Percentiles rank a stretch among this genome's conserved stretches.
Conservation (phyloP, 768 basidiomycete species). For the Botryobasidium botryosum region DNA sequence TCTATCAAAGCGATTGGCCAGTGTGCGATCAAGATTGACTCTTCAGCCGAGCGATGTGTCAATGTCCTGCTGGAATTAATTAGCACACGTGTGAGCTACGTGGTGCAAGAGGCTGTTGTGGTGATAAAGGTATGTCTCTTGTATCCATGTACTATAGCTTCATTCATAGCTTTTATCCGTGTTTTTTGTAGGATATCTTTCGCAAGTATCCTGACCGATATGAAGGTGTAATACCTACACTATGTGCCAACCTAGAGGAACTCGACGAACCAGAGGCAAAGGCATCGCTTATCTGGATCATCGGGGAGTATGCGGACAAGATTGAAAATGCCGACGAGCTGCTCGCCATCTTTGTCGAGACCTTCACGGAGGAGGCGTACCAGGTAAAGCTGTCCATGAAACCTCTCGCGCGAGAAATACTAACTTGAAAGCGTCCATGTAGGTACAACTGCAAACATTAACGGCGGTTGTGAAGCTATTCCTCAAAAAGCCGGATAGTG, state of each 20-base stretch:
- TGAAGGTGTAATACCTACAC: slow-evolving; percentile 88
- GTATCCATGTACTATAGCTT: background rate
- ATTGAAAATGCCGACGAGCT: slow-evolving; percentile 96
- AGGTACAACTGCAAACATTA: slow-evolving; percentile 48
- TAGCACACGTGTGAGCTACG: slow-evolving; percentile 83
- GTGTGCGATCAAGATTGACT: slow-evolving; percentile 88
- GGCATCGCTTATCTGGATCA: slow-evolving; percentile 96
- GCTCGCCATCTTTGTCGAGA: slow-evolving; percentile 74
- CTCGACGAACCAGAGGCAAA: slow-evolving; percentile 97
- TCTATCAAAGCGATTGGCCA: slow-evolving; percentile 93
- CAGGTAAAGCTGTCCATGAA: slow-evolving; percentile 35
- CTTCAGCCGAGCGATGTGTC: slow-evolving; percentile 84
- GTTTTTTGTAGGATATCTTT: slow-evolving; percentile 69
- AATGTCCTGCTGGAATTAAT: slow-evolving; percentile 89
- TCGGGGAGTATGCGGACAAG: slow-evolving; percentile 94
- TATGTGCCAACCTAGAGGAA: slow-evolving; percentile 91
- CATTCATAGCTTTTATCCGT: background rate
- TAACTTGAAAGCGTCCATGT: background rate
- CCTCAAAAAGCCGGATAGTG: slow-evolving; percentile 83
- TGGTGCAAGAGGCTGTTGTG: slow-evolving; percentile 95
- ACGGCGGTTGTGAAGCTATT: slow-evolving; percentile 96
- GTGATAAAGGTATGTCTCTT: slow-evolving; percentile 74
- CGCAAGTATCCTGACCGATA: slow-evolving; percentile 92
- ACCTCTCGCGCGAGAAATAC: background rate
- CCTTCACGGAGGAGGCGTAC: slow-evolving; percentile 87